A percentile compares a stretch with the other conserved stretches of the same genome.
Conservation (phyloP, 23 red algal genomes). For the Agarophyton chilense region DNA sequence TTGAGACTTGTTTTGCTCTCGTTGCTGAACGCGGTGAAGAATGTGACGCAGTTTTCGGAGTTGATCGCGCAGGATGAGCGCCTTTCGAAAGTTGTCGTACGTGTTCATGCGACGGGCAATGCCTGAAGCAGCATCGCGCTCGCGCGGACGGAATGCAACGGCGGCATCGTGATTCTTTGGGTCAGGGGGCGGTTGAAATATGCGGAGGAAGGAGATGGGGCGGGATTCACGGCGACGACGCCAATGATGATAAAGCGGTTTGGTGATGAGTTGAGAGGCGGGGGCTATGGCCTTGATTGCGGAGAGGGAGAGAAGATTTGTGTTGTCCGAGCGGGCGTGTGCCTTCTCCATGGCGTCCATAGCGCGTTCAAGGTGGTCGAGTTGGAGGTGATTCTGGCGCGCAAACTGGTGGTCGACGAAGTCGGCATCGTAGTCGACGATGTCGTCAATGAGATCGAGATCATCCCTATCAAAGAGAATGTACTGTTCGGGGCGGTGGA, state of each 20-base stretch:
- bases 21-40: constrained; percentile 57
- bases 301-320: constrained; percentile 28
- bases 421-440: constrained; percentile 91
- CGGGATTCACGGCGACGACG: constrained; percentile 17
- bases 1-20: constrained; percentile 77
- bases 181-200: constrained; percentile 68
- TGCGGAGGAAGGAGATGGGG: constrained; percentile 65
- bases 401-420: constrained; percentile 70
- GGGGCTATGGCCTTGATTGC: constrained; percentile 14
- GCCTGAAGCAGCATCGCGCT: constrained; percentile 58
- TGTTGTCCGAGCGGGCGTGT: constrained; percentile 57
- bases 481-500: constrained; percentile 60
- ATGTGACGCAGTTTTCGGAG: constrained; percentile 64
- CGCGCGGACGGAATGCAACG: constrained; percentile 93
- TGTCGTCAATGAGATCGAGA: constrained; percentile 57
- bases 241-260: constrained; percentile 85
- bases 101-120: constrained; percentile 81
- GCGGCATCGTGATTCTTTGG: constrained; percentile 77
- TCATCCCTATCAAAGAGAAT: constrained; percentile 81
- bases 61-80: constrained; percentile 72
- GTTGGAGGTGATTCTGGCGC: background rate
- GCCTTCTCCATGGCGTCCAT: constrained; percentile 90
- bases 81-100: constrained; percentile 87
- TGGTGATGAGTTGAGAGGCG: constrained; percentile 5
- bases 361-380: constrained; percentile 73